Percentiles rank a stretch among this genome's conserved stretches.
Evolutionary conservation across 2,329 filamentous ascomycete genomes (phyloP).

Genomic region (Daldinia sp.): DNA sequence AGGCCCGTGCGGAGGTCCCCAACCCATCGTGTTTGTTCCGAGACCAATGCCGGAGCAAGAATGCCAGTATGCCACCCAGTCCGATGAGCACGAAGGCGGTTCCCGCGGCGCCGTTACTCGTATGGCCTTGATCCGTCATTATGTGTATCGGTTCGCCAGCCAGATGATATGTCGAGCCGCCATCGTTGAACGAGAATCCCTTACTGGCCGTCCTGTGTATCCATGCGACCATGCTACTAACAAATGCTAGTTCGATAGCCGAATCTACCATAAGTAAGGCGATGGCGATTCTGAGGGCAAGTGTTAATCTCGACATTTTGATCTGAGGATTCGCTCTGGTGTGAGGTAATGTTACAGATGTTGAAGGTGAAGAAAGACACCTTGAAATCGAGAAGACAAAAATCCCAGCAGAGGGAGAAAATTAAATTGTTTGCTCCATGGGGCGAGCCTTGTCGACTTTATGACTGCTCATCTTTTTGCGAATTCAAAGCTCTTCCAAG

Average conservation of each 20-base stretch:
- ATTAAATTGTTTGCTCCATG: background rate
- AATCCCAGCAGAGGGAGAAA: conserved; percentile 1
- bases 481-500: conserved; percentile 32
- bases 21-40: conserved; percentile 37
- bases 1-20: conserved; percentile 18
- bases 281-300: conserved; percentile 46
- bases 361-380: conserved; percentile 6
- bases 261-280: conserved; percentile 54
- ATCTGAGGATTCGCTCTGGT: conserved; percentile 6
- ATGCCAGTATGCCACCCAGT: conserved; percentile 50
- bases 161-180: conserved; percentile 46
- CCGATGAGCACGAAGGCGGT: conserved; percentile 54
- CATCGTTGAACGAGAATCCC: conserved; percentile 46
- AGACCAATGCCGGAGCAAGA: conserved; percentile 48
- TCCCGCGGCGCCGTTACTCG: conserved; percentile 57
- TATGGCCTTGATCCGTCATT: conserved; percentile 57
- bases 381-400: background rate
- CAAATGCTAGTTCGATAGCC: conserved; percentile 55
- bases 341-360: background rate
- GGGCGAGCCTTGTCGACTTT: conserved; percentile 31
- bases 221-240: conserved; percentile 56
- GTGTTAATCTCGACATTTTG: conserved; percentile 34
- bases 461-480: conserved; percentile 20
- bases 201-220: conserved; percentile 51
- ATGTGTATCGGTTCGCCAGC: conserved; percentile 50